Percentiles rank a stretch among this genome's conserved stretches.
Conservation (phyloP, 2,329 filamentous ascomycete species). For the Rugonectria rugulosa region DNA sequence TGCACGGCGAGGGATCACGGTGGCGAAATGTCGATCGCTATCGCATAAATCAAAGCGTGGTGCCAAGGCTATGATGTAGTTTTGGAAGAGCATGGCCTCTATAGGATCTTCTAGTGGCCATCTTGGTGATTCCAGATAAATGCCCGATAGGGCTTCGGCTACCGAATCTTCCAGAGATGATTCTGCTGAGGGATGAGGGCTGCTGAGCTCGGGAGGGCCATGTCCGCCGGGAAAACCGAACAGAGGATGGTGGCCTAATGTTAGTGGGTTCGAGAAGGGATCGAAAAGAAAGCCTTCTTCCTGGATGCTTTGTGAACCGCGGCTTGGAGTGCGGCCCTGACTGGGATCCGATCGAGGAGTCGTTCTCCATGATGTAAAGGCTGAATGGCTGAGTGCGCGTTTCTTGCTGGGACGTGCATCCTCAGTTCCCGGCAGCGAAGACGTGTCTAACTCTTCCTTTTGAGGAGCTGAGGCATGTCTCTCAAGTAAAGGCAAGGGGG, state of each 20-base stretch:
- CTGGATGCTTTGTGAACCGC: constrained; percentile 16
- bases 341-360: constrained; percentile 21
- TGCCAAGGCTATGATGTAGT: constrained; percentile 37
- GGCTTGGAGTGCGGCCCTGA: constrained; percentile 25
- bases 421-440: constrained; percentile 1
- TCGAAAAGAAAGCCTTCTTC: constrained; percentile 14
- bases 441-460: background rate
- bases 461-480: constrained; percentile 5
- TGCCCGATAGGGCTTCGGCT: constrained; percentile 31
- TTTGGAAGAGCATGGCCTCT: constrained; percentile 40
- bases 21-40: constrained; percentile 39
- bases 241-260: constrained; percentile 4
- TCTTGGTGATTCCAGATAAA: constrained; percentile 30
- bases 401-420: constrained; percentile 29
- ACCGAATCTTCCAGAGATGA: constrained; percentile 23
- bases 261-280: constrained; percentile 13
- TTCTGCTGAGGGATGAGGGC: constrained; percentile 9
- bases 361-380: constrained; percentile 22
- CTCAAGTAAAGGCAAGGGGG: constrained; percentile 10
- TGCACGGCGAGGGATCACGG: constrained; percentile 38
- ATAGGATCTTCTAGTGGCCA: constrained; percentile 35
- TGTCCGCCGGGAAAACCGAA: constrained; percentile 18
- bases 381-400: constrained; percentile 31
- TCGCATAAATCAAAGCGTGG: constrained; percentile 41
- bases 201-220: constrained; percentile 18